phyloP scores from a whole-genome alignment of 257 asterid species.

The Ehretia macrophylla region DNA sequence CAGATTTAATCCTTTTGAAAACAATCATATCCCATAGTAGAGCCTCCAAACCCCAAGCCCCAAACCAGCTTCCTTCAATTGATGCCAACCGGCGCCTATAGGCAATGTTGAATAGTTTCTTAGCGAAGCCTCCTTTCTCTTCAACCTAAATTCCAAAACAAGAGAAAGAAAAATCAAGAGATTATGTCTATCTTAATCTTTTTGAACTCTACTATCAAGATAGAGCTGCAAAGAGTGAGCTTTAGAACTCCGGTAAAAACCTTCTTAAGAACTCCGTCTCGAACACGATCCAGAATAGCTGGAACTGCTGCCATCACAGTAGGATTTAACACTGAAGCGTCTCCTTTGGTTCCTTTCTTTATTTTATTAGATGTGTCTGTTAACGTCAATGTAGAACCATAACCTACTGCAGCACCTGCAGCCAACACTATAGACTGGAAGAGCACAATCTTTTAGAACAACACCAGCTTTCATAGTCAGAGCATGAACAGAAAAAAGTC shows the following conservation, averaged over 20 bases:
- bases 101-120: conserved; percentile 67
- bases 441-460: conserved; percentile 29
- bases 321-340: conserved; percentile 72
- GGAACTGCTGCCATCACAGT: conserved; percentile 89
- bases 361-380: conserved; percentile 93
- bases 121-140: conserved; percentile 75
- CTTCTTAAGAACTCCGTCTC: conserved; percentile 89
- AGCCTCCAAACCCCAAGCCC: conserved; percentile 79
- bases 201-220: conserved; percentile 4
- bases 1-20: conserved; percentile 59
- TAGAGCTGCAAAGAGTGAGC: not conserved
- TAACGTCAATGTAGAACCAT: conserved; percentile 78
- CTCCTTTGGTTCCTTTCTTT: conserved; percentile 88
- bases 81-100: conserved; percentile 66
- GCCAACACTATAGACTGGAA: conserved; percentile 74
- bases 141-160: conserved; percentile 50
- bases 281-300: conserved; percentile 85
- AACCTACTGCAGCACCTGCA: conserved; percentile 78
- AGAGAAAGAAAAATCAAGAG: conserved; percentile 3
- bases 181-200: conserved; percentile 11
- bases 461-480: conserved; percentile 7
- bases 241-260: conserved; percentile 24
- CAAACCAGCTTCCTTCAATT: conserved; percentile 88
- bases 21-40: conserved; percentile 61
- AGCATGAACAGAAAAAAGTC: conserved; percentile 10